Percentiles rank a stretch among this genome's conserved stretches.
Conservation (phyloP, 768 basidiomycete species). For the Russula earlei region DNA sequence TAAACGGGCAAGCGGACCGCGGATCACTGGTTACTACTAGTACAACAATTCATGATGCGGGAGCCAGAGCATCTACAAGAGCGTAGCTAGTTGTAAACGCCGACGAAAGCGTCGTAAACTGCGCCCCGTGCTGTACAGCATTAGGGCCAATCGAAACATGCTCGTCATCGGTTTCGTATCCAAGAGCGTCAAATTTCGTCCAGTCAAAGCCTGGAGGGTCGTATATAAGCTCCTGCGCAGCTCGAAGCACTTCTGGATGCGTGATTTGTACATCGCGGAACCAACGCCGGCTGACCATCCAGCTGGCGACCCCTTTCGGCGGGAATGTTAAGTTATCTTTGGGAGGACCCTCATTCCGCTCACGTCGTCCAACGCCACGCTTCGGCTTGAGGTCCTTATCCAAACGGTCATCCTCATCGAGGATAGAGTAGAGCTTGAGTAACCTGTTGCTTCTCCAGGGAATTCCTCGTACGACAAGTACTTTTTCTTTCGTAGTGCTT, state of each 20-base stretch:
- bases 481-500: slow-evolving; percentile 23
- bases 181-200: slow-evolving; percentile 39
- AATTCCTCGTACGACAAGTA: slow-evolving; percentile 48
- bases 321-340: slow-evolving; percentile 54
- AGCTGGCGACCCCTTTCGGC: slow-evolving; percentile 51
- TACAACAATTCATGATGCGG: slow-evolving; percentile 2
- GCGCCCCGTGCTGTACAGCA: slow-evolving; percentile 9
- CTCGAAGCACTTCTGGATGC: slow-evolving; percentile 39
- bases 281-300: slow-evolving; percentile 76
- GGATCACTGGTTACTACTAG: neutral
- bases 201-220: slow-evolving; percentile 45
- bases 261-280: slow-evolving; percentile 31
- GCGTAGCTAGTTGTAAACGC: slow-evolving; percentile 24
- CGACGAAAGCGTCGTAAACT: slow-evolving; percentile 11
- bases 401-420: slow-evolving; percentile 48
- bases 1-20: neutral
- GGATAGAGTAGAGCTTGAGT: slow-evolving; percentile 45
- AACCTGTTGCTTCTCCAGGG: slow-evolving; percentile 63
- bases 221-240: slow-evolving; percentile 36
- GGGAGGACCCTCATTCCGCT: slow-evolving; percentile 41
- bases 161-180: slow-evolving; percentile 45
- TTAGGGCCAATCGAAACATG: slow-evolving; percentile 8
- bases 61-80: slow-evolving; percentile 25
- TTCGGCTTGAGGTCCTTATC: slow-evolving; percentile 42
- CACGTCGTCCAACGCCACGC: slow-evolving; percentile 47